Conservation (phyloP, 2,329 filamentous ascomycete genomes). For the Diaporthe longicolla region DNA sequence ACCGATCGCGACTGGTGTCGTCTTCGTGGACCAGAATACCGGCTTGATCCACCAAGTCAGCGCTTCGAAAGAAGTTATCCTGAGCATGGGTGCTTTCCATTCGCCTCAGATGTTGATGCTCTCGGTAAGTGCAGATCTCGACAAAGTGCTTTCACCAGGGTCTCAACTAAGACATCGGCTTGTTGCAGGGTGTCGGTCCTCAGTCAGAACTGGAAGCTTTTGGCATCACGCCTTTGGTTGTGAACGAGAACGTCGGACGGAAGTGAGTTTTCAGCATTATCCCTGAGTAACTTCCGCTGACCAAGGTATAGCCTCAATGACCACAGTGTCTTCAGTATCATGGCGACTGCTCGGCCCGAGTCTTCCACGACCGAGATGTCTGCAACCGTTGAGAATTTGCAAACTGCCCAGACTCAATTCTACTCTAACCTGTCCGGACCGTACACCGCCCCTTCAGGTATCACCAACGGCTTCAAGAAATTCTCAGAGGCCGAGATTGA, state of each 20-base stretch:
- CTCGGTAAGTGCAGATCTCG: background rate
- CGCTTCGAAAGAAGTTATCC: slow-evolving; percentile 5
- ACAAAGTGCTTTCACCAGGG: no score
- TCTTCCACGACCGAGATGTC: slow-evolving; percentile 47
- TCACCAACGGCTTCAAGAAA: slow-evolving; percentile 18
- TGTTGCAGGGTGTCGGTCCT: slow-evolving; percentile 9
- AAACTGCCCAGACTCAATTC: slow-evolving; percentile 22
- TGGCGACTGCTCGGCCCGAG: slow-evolving; percentile 46
- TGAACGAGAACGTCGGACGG: slow-evolving; percentile 21
- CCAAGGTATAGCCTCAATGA: slow-evolving; percentile 45
- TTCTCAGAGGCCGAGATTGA: background rate
- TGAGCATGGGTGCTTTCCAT: slow-evolving; percentile 24
- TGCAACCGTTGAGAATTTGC: slow-evolving; percentile 43
- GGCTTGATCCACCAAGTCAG: slow-evolving; percentile 43
- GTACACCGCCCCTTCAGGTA: slow-evolving; percentile 10
- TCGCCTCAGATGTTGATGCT: slow-evolving; percentile 26
- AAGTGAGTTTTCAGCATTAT: background rate
- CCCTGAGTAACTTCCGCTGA: background rate
- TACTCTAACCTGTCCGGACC: background rate
- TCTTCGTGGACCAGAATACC: slow-evolving; percentile 46
- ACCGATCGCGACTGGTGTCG: slow-evolving; percentile 46
- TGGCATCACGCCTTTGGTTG: slow-evolving; percentile 9
- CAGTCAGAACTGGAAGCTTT: slow-evolving; percentile 13
- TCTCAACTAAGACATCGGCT: background rate
- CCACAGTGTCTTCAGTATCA: slow-evolving; percentile 50